A percentile compares a stretch with the other conserved stretches of the same genome.
Evolutionary conservation across 768 basidiomycete species (phyloP).

Genomic region (Naematelia encephala): DNA sequence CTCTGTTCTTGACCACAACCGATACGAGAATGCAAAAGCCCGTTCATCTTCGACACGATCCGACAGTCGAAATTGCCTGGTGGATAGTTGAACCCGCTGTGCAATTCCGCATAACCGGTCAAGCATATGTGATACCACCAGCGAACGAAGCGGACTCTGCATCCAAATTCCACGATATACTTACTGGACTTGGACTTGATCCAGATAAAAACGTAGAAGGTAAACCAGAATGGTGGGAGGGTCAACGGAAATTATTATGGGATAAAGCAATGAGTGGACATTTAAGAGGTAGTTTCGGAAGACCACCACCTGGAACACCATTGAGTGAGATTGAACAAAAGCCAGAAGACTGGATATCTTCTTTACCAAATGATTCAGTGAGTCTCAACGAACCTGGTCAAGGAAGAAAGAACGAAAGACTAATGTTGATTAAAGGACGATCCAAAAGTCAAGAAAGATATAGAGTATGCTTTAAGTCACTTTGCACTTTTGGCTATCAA

Average conservation of each 20-base stretch:
- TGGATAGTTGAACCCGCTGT: slow-evolving; percentile 44
- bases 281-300: slow-evolving; percentile 44
- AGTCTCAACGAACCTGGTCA: neutral
- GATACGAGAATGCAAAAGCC: slow-evolving; percentile 49
- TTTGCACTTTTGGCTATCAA: slow-evolving; percentile 45
- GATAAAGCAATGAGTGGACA: slow-evolving; percentile 42
- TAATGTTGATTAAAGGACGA: slow-evolving; percentile 30
- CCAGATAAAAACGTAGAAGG: slow-evolving; percentile 21
- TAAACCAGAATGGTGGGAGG: slow-evolving; percentile 39
- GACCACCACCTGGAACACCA: slow-evolving; percentile 44
- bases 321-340: slow-evolving; percentile 29
- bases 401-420: neutral
- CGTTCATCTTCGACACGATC: slow-evolving; percentile 29
- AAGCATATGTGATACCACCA: slow-evolving; percentile 30
- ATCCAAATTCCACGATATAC: slow-evolving; percentile 6
- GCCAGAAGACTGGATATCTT: slow-evolving; percentile 42
- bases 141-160: neutral
- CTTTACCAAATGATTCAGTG: slow-evolving; percentile 38
- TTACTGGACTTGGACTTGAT: slow-evolving; percentile 23
- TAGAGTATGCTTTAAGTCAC: slow-evolving; percentile 34
- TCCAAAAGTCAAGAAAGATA: slow-evolving; percentile 33
- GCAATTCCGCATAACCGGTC: slow-evolving; percentile 46
- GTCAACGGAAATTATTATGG: slow-evolving; percentile 38
- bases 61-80: slow-evolving; percentile 43
- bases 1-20: slow-evolving; percentile 41